A percentile compares a stretch with the other conserved stretches of the same genome.
Evolutionary conservation across 2,329 filamentous ascomycete species (phyloP).

Genomic region (Mollisia scopiformis): DNA sequence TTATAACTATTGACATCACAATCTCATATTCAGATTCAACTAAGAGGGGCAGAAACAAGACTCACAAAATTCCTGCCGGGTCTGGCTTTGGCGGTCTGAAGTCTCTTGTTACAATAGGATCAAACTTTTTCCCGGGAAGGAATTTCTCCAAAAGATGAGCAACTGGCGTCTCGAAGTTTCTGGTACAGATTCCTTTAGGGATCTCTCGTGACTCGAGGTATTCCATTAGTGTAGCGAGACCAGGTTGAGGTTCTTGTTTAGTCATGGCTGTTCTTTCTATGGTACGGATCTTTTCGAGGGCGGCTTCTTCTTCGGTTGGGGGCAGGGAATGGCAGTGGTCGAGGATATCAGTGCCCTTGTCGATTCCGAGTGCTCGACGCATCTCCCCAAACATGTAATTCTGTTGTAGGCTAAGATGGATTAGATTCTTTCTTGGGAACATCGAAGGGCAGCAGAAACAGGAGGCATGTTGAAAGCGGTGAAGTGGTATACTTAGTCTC

Average conservation of each 20-base stretch:
- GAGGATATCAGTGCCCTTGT: conserved; percentile 79
- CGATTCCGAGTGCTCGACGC: conserved; percentile 74
- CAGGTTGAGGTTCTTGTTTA: conserved; percentile 79
- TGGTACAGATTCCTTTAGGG: conserved; percentile 83
- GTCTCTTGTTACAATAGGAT: conserved; percentile 82
- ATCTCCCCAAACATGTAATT: conserved; percentile 96
- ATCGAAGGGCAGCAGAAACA: background rate
- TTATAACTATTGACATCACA: background rate
- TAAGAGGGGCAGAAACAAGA: background rate
- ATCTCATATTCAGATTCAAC: background rate
- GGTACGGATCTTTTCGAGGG: conserved; percentile 72
- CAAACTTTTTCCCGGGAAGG: conserved; percentile 67
- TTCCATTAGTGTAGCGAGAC: conserved; percentile 76
- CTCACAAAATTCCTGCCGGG: conserved; percentile 75
- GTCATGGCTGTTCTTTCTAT: conserved; percentile 85
- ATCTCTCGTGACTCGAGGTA: conserved; percentile 73
- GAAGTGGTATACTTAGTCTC: too few species aligned
- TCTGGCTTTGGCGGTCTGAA: conserved; percentile 84
- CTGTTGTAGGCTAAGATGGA: conserved; percentile 85
- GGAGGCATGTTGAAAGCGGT: background rate
- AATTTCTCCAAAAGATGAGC: conserved; percentile 76
- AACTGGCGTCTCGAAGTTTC: conserved; percentile 88
- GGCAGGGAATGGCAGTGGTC: conserved; percentile 82
- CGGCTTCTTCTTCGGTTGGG: conserved; percentile 58
- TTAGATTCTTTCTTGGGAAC: too few species aligned